Base-by-base conservation (phyloP, 495 filamentous ascomycete species). In the Penicillium maclennaniae region DNA sequence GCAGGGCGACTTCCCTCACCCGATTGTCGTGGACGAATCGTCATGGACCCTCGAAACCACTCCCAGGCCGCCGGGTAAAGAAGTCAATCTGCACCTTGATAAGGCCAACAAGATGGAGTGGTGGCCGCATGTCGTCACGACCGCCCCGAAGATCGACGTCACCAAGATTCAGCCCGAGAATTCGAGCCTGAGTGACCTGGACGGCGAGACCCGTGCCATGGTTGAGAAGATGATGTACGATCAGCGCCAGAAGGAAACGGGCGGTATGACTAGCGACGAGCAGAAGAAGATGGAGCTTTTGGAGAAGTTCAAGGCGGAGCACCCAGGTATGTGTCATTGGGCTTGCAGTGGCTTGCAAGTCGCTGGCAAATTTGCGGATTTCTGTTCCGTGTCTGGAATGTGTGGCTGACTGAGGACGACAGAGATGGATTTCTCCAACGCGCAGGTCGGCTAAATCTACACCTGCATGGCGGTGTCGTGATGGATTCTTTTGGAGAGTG, bases 161-260 rank as follows among this genome's bases (percentile, higher is more conserved):
- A 84, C 85, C 58, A 95, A 95, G 78, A 97, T 98, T 73, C 82
- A 83, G 65, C 93, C 93, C 17, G 93, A 98, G 75, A 92, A 88
- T 67, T 88, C 83, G 56, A 93, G 87, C 65, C 73, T 98, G 59
- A 80, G 86, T 51, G 93, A 98, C 72, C 74, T 98, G 52, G 95
- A 98, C 65, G 92, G 95, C 46, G 89, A 96, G 81, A 98, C 93
- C 55, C 80, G 93, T 53, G 78, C 83, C n/a, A 97, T 98, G 92
- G 93, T 98, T 39, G 93, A 98, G 85, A 98, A 98, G 82, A 97
- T 98, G 93, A 98, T 98, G 93, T 98, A 79, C 61, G 93, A 98
- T 74, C 93, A 98, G 80, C 78, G 88, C 42, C 91, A 96, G 79
- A 97, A 97, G 83, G 93, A 96, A 79, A 77, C 82, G 72, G 93